phyloP scores from a whole-genome alignment of 495 filamentous ascomycete species.

The Lasiosphaeris hirsuta region DNA sequence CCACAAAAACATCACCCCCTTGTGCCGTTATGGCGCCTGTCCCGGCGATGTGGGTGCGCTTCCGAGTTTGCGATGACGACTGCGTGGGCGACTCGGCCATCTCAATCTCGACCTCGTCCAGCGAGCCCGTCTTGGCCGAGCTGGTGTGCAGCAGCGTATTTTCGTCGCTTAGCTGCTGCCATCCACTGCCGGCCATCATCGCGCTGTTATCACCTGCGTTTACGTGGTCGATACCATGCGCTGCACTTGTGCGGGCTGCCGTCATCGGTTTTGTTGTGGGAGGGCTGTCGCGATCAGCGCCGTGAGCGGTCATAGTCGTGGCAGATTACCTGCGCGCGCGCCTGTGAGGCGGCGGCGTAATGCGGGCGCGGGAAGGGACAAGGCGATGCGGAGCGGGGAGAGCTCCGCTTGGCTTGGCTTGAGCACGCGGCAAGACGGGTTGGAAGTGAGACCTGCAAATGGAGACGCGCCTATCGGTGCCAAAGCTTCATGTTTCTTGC shows the following conservation, averaged over 20 bases:
- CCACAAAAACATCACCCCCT: not conserved
- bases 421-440: too few relatives aligned
- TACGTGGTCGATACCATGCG: not conserved
- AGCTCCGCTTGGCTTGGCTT: too few relatives aligned
- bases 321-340: too few relatives aligned
- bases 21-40: too few relatives aligned
- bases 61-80: too few relatives aligned
- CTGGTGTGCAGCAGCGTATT: not conserved
- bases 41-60: too few relatives aligned
- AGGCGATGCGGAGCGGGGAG: too few relatives aligned
- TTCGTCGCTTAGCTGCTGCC: slow-evolving; percentile 8
- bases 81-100: slow-evolving; percentile 3
- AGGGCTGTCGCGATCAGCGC: not conserved
- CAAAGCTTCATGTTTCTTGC: too few relatives aligned
- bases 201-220: not conserved
- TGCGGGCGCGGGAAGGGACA: too few relatives aligned
- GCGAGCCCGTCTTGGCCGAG: not conserved
- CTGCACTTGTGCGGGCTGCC: not conserved
- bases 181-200: not conserved
- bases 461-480: too few relatives aligned
- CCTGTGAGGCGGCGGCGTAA: too few relatives aligned
- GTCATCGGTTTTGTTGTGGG: not conserved
- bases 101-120: slow-evolving; percentile 17
- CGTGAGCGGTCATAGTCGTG: not conserved
- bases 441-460: too few relatives aligned